Evolutionary conservation across 2,329 filamentous ascomycete genomes (phyloP).

Genomic region (Proliferodiscus dingleyae): DNA sequence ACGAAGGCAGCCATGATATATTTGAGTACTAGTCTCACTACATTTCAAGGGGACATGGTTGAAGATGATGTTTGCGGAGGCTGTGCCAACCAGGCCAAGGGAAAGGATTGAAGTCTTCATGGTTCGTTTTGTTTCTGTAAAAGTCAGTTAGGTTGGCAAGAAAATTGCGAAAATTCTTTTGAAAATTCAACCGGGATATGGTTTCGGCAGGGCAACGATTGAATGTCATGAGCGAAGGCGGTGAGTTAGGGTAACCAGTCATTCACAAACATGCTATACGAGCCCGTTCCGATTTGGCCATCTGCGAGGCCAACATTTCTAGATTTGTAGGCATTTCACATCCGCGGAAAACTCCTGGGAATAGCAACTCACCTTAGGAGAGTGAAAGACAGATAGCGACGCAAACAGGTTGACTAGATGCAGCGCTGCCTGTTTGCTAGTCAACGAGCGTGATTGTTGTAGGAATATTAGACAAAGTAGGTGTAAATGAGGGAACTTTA

Average conservation of each 20-base stretch:
- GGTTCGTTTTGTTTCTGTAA: conserved; percentile 11
- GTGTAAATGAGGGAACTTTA: neutral
- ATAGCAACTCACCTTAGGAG: conserved; percentile 3
- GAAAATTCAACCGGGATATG: too few species aligned
- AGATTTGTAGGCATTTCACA: too few species aligned
- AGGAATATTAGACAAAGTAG: too few species aligned
- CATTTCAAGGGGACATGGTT: conserved; percentile 41
- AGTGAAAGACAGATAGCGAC: neutral
- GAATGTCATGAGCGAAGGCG: too few species aligned
- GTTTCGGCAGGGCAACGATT: too few species aligned
- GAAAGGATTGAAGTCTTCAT: conserved; percentile 27
- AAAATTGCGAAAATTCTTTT: too few species aligned
- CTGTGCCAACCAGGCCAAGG: conserved; percentile 32
- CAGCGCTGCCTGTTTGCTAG: neutral
- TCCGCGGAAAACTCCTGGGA: too few species aligned
- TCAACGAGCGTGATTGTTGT: neutral
- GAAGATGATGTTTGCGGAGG: conserved; percentile 45
- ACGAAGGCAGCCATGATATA: conserved; percentile 30
- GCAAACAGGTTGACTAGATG: neutral
- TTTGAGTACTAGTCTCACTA: conserved; percentile 26
- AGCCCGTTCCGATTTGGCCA: too few species aligned
- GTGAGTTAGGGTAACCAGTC: too few species aligned
- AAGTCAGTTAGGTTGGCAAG: conserved; percentile 3
- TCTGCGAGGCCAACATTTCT: too few species aligned
- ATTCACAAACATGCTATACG: too few species aligned